These are phyloP conservation scores for Nitzschia sp. DNA, from an alignment of 108 stramenopile species.

Conservation along the genomic window DNA sequence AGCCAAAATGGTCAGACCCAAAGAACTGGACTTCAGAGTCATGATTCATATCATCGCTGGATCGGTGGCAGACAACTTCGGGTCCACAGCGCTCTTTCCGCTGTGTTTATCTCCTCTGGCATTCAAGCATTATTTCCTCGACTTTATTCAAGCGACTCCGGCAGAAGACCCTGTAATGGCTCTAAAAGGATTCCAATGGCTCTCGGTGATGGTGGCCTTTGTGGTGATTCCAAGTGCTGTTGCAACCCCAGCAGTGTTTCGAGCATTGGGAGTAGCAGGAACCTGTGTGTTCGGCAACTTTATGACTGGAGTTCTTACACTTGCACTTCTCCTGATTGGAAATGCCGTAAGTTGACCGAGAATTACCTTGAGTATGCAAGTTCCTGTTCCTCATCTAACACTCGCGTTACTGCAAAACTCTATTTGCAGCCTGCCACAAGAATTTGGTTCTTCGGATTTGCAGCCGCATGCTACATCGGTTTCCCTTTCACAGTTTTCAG, in stretches of 20 bases:
- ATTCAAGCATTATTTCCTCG: conserved; percentile 33
- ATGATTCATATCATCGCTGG: conserved; percentile 46
- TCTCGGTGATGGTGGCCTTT: conserved; percentile 45
- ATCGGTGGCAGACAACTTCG: conserved; percentile 52
- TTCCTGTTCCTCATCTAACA: too few relatives aligned
- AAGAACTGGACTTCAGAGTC: conserved; percentile 35
- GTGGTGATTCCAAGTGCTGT: conserved; percentile 50
- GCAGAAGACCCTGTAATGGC: conserved; percentile 44
- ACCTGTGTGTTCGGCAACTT: conserved; percentile 50
- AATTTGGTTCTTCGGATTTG: conserved; percentile 41
- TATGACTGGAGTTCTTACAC: conserved; percentile 38
- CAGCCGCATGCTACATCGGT: conserved; percentile 39
- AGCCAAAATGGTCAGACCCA: conserved; percentile 33
- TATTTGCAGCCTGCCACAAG: conserved; percentile 34
- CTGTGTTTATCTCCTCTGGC: conserved; percentile 54
- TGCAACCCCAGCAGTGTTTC: conserved; percentile 40
- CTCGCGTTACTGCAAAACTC: too few relatives aligned
- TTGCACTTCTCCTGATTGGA: conserved; percentile 37
- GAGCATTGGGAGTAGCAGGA: conserved; percentile 42
- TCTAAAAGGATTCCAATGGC: conserved; percentile 44
- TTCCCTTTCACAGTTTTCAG: conserved; percentile 55
- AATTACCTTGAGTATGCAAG: too few relatives aligned
- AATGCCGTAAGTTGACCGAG: conserved; percentile 29
- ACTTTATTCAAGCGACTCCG: conserved; percentile 24
- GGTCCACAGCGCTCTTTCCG: conserved; percentile 47